These are phyloP conservation scores for Colletotrichum neosansevieriae DNA, from an alignment of 2,329 filamentous ascomycete species.

Conservation along the genomic window DNA sequence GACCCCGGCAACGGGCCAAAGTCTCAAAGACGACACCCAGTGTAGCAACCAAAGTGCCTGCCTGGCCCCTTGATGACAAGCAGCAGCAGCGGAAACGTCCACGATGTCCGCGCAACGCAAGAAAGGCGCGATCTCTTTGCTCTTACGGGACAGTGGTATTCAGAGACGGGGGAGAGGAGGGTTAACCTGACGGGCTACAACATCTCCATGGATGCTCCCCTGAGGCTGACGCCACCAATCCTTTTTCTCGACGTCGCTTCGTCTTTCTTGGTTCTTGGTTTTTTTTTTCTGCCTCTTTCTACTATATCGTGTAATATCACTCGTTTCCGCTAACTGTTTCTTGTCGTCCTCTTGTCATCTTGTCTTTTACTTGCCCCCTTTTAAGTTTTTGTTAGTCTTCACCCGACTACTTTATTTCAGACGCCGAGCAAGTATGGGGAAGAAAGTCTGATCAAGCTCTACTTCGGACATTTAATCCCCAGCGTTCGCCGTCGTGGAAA, in stretches of 20 bases:
- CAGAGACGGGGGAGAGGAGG: too few relatives aligned
- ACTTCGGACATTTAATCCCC: neutral
- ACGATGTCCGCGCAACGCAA: too few relatives aligned
- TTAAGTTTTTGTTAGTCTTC: neutral
- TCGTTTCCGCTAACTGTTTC: constrained; percentile 15
- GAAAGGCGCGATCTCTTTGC: too few relatives aligned
- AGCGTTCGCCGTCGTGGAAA: neutral
- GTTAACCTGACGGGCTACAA: neutral
- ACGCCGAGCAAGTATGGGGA: constrained; percentile 7
- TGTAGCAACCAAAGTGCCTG: too few relatives aligned
- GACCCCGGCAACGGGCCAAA: too few relatives aligned
- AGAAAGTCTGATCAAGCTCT: constrained; percentile 1
- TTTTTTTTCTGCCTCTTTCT: neutral
- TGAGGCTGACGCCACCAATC: neutral
- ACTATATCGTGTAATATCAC: neutral
- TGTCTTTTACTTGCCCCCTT: constrained; percentile 15
- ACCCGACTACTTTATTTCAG: constrained; percentile 11
- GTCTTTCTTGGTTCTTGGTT: constrained; percentile 3
- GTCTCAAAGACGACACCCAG: too few relatives aligned
- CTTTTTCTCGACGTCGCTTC: constrained; percentile 17
- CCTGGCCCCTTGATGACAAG: too few relatives aligned
- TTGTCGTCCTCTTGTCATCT: constrained; percentile 24
- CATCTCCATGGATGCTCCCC: neutral
- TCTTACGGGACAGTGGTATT: too few relatives aligned
- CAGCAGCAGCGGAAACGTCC: too few relatives aligned